Evolutionary conservation across 2,329 filamentous ascomycete genomes (phyloP), one percentile per base, ranked within the genome.

Genomic region (Keithomyces neogunnii): DNA sequence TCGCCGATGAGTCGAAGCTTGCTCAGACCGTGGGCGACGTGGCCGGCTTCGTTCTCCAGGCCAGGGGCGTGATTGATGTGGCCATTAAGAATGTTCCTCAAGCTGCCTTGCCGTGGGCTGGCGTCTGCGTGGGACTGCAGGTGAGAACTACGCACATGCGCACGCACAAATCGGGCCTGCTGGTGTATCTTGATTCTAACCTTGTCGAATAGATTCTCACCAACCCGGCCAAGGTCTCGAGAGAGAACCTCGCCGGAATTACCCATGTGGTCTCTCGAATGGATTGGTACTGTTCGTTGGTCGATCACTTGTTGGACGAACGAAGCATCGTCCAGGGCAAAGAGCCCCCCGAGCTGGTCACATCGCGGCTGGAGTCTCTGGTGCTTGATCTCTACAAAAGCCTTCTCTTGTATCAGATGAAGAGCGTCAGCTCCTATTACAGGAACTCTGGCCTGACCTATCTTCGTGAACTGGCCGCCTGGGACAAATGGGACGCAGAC

Each of bases 61-160:
- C 52, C 29, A 47, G 52, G 40, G 52, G 50, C 6, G 38, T 50
- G 10, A 51, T 54, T 31, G 52, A 54, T 40, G 52, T 52, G 38
- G 52, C 52, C 4, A 52, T 54, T 33, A 39, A 46, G 38, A 54
- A 54, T 33, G 50, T 52, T 33, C 52, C 52, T 4, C 52, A 54
- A 45, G 52, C 52, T 28, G 52, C 52, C 30, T 32, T 54, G 33
- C 52, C 52, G 13, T 54, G 52, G 52, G 52, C 52, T n/a, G 52
- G 52, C n/a, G 52, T 54, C 28, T 54, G 52, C 32, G 52, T 52
- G 31, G 52, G 50, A 31, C 40, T 54, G n/a, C 52, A 54, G 50
- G 52, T 54, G 42, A 32, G 30, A 45, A 11, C 5, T 26, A 40
- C 38, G 19, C 19, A 39, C 6, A 40, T 40, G n/a, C 38, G n/a